Evolutionary conservation across 2,329 filamentous ascomycete genomes (phyloP), one percentile per base, ranked within the genome.

Genomic region (Microsporum audouinii): DNA sequence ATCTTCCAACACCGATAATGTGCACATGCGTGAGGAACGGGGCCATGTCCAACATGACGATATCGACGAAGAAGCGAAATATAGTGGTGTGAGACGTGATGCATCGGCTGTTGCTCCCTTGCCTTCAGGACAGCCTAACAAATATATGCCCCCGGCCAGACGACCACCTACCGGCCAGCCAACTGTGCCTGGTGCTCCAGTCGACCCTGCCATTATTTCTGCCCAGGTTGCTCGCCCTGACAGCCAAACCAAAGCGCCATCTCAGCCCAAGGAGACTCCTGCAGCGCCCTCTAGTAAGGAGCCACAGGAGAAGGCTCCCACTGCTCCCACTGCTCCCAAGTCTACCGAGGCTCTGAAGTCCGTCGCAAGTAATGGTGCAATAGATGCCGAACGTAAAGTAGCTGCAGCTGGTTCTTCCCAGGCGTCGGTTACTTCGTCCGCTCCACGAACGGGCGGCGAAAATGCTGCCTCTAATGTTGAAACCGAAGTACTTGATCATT

Each of bases 121-220:
- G 36, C 72, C 78, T 33, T 80, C 79, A 61, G 79, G 82, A 7
- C 78, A 80, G 59, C 73, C 81, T 27, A 85, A 84, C 74, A 92
- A 89, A 73, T 99, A 99, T 73, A 95, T 88, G 0, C 92, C 94
- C 38, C 94, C 94, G 3, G 92, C 89, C 17, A 84, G 89, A 72
- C 85, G 94, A 67, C 88, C 91, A 6, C 89, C 89, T 17, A 84
- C 88, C 36, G 85, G 80, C 31, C 83, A 89, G 65, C 79, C 89
- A 3, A 88, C 86, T 6, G 86, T 91, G 27, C 81, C 84, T 65
- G 88, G 89, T 49, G 88, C 85, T 45, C 89, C 89, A 12, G 83
- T 92, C 58, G 89, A 96, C 71, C 89, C 90, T 63, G 89, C 91
- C 38, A 95, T 95, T 70, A 95, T 96, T 69, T 92, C 89, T 5